Percentiles rank a stretch among this genome's conserved stretches.
Conservation (phyloP, 176 grass and related monocot genomes). For the Carex littledalei region DNA sequence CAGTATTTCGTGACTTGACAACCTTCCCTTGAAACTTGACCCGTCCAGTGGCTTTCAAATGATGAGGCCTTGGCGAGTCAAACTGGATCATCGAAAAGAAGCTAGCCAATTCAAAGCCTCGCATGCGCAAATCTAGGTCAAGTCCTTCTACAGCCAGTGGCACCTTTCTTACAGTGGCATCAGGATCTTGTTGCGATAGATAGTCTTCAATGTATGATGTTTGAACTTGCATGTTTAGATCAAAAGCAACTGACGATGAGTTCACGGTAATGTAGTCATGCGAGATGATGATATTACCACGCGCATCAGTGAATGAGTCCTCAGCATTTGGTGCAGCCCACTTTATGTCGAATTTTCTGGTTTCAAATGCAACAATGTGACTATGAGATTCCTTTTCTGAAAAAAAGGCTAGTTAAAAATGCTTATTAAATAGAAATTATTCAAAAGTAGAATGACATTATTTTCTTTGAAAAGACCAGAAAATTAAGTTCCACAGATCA, state of each 20-base stretch:
- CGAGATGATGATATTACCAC: constrained; percentile 84
- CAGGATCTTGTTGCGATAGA: constrained; percentile 36
- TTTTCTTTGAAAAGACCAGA: neutral
- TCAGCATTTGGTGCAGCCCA: constrained; percentile 96
- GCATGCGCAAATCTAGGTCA: constrained; percentile 89
- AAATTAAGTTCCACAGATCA: neutral
- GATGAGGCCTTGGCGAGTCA: constrained; percentile 74
- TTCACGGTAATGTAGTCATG: constrained; percentile 78
- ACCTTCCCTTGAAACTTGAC: constrained; percentile 97
- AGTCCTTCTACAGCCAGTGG: constrained; percentile 78
- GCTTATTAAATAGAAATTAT: neutral
- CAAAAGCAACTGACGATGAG: constrained; percentile 92
- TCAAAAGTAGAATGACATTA: neutral
- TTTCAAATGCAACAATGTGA: constrained; percentile 10
- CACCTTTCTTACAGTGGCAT: constrained; percentile 49
- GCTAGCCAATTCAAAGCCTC: constrained; percentile 91
- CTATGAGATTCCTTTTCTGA: neutral
- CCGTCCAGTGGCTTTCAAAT: constrained; percentile 95
- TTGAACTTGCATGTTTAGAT: constrained; percentile 74
- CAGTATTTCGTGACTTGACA: constrained; percentile 45
- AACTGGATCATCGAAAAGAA: constrained; percentile 78
- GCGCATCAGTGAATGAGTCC: constrained; percentile 93
- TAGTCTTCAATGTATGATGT: constrained; percentile 86
- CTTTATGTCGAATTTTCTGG: constrained; percentile 98
- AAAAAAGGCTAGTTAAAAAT: neutral